Conservation (phyloP, 768 basidiomycete genomes). For the Cystofilobasidium bisporidii region DNA sequence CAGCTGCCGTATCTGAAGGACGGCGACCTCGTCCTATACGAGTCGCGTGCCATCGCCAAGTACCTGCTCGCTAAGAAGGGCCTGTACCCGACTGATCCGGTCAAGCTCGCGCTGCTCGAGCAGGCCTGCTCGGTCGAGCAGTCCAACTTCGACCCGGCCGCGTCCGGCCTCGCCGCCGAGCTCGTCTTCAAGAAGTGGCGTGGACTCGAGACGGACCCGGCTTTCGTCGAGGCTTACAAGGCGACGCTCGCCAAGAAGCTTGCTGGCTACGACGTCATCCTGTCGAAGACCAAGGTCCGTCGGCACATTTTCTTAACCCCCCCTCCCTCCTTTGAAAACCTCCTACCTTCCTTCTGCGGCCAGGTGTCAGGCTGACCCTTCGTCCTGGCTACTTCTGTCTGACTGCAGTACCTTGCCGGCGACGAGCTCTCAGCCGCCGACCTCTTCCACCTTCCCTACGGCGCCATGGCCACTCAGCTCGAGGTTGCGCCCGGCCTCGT, state of each 20-base stretch:
- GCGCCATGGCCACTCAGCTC: constrained; percentile 33
- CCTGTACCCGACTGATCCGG: constrained; percentile 46
- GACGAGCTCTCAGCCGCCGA: constrained; percentile 49
- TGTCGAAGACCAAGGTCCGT: constrained; percentile 49
- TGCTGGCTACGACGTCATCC: constrained; percentile 51
- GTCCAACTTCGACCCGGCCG: constrained; percentile 50
- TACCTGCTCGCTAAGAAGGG: constrained; percentile 55
- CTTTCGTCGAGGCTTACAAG: constrained; percentile 36
- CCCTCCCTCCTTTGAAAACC: not conserved
- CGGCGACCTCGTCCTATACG: constrained; percentile 54
- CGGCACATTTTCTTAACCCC: not conserved
- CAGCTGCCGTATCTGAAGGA: constrained; percentile 55
- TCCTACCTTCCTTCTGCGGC: too few relatives aligned
- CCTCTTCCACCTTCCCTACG: constrained; percentile 51
- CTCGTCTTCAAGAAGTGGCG: constrained; percentile 48
- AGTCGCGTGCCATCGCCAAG: constrained; percentile 43
- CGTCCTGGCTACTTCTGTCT: too few relatives aligned
- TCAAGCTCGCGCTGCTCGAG: constrained; percentile 44
- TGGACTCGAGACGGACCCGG: constrained; percentile 15
- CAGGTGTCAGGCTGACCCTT: too few relatives aligned
- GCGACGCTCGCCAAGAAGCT: constrained; percentile 41
- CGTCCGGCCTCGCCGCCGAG: constrained; percentile 44
- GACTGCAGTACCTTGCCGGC: constrained; percentile 18
- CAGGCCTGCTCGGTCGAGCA: constrained; percentile 46
- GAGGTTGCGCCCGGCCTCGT: constrained; percentile 26